phyloP scores from a whole-genome alignment of 2,329 filamentous ascomycete species.

The Rasamsonia emersonii region DNA sequence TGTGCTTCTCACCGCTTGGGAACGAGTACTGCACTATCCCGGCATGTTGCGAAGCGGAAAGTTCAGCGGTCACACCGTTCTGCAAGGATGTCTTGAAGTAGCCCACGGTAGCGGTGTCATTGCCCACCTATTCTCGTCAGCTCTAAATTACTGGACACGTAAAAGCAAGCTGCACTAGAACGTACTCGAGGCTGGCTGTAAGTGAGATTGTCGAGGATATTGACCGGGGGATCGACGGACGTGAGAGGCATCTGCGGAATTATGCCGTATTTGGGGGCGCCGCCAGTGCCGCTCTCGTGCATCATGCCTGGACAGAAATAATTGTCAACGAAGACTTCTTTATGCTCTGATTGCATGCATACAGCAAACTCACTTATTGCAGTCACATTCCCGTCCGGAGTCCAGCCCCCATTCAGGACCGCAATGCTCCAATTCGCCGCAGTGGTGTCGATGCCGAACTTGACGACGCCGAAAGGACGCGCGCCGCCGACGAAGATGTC shows the following conservation, averaged over 20 bases:
- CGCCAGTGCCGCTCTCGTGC: constrained; percentile 44
- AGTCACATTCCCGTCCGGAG: constrained; percentile 42
- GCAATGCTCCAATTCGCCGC: constrained; percentile 27
- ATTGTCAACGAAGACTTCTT: too few relatives aligned
- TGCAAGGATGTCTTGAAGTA: constrained; percentile 55
- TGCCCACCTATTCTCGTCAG: constrained; percentile 23
- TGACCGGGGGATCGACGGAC: constrained; percentile 30
- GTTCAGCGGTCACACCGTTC: constrained; percentile 52
- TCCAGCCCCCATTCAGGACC: constrained; percentile 35
- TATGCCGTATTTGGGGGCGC: constrained; percentile 32
- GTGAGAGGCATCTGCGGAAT: constrained; percentile 29
- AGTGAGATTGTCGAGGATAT: constrained; percentile 33
- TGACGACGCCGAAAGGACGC: constrained; percentile 36
- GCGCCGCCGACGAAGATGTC: constrained; percentile 39
- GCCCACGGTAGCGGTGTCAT: constrained; percentile 51
- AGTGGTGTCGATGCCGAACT: constrained; percentile 34
- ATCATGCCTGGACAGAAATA: constrained; percentile 22
- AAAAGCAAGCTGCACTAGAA: background rate
- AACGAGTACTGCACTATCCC: constrained; percentile 59
- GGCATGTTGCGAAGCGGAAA: constrained; percentile 56
- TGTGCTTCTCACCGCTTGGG: constrained; percentile 45
- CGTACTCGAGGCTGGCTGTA: constrained; percentile 50
- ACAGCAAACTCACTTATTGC: constrained; percentile 33
- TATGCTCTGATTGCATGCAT: background rate
- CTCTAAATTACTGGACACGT: background rate